Percentiles rank a stretch among this genome's conserved stretches.
phyloP scores from a whole-genome alignment of 352 stramenopile genomes.

The Aphanomyces cochlioides region DNA sequence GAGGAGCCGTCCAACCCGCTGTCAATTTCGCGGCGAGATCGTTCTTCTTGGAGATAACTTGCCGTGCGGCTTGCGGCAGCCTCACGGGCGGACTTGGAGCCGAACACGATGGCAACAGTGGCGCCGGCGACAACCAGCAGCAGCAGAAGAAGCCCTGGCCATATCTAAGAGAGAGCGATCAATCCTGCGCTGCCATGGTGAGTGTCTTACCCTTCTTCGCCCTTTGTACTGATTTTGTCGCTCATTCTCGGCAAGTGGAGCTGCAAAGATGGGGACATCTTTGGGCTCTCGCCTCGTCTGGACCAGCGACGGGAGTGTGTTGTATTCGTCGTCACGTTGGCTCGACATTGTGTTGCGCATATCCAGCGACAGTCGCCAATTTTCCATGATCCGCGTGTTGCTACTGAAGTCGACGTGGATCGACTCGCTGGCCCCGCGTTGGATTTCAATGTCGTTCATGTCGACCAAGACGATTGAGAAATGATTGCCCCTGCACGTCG shows the following conservation, averaged over 20 bases:
- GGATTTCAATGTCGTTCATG: neutral
- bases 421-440: neutral
- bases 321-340: conserved; percentile 1
- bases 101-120: conserved; percentile 48
- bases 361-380: conserved; percentile 4
- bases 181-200: neutral
- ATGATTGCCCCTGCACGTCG: too few species aligned
- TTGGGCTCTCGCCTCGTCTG: neutral
- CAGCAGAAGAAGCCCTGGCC: conserved; percentile 54
- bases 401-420: neutral
- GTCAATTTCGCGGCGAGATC: conserved; percentile 2
- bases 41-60: neutral
- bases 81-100: conserved; percentile 40
- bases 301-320: neutral
- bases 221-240: conserved; percentile 60
- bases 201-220: conserved; percentile 42
- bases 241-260: conserved; percentile 2
- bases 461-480: too few species aligned
- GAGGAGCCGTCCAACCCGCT: conserved; percentile 30
- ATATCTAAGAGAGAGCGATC: conserved; percentile 38
- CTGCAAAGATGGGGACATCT: conserved; percentile 10
- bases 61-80: conserved; percentile 21
- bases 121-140: conserved; percentile 42
- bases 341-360: neutral
- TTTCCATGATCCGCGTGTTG: conserved; percentile 11